Conservation (phyloP, 2,329 filamentous ascomycete species). For the Coniella vitis region DNA sequence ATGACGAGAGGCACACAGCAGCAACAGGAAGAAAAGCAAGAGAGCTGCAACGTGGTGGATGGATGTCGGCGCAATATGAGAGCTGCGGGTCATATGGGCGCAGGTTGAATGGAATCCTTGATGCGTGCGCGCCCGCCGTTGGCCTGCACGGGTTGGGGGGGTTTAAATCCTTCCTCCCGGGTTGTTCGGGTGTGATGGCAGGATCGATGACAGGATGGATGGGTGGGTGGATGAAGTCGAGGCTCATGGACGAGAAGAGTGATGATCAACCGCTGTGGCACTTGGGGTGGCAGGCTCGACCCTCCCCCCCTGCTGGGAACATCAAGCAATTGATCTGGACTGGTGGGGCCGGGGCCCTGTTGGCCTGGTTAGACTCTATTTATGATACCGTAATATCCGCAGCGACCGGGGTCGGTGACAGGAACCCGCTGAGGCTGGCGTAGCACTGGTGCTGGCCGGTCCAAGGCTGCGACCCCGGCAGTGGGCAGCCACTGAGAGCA, state of each 20-base stretch:
- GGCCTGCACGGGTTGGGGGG: no score
- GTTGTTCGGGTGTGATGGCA: neutral
- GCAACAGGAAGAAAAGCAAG: no score
- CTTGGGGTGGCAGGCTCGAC: neutral
- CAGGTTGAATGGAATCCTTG: no score
- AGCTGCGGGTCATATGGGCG: no score
- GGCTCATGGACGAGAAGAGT: neutral
- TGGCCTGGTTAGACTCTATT: no score
- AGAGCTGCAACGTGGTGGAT: no score
- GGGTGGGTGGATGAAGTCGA: neutral
- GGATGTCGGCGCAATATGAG: no score
- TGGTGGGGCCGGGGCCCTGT: neutral
- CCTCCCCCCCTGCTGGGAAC: neutral
- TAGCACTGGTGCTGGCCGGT: constrained; percentile 12
- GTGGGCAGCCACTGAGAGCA: constrained; percentile 6
- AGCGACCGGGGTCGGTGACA: constrained; percentile 12
- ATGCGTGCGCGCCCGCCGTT: no score
- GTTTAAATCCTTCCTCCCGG: no score
- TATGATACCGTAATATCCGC: neutral
- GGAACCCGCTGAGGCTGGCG: constrained; percentile 5
- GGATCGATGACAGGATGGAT: neutral
- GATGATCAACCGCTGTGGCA: neutral
- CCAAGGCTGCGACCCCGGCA: constrained; percentile 1
- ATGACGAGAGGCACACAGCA: no score
- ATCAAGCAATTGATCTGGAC: neutral